A percentile compares a stretch with the other conserved stretches of the same genome.
Evolutionary conservation across 140 eudicot species (phyloP).

Genomic region (Cichorium intybus): DNA sequence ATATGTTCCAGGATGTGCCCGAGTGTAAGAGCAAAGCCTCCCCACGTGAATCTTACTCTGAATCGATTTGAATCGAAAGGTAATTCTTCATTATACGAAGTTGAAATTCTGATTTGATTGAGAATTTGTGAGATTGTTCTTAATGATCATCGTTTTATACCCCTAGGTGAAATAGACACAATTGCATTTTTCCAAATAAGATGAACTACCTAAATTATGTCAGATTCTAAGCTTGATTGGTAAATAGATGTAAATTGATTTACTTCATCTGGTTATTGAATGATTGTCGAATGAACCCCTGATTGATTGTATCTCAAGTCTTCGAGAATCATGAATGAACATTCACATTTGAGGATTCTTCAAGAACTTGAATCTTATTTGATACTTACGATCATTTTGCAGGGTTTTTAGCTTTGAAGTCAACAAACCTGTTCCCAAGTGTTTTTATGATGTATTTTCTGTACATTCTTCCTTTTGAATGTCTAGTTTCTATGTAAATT

Average conservation of each 20-base stretch:
- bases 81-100: not conserved
- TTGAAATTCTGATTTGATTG: slow-evolving; percentile 11
- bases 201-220: slow-evolving; percentile 1
- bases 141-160: not conserved
- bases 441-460: slow-evolving; percentile 19
- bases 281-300: not conserved
- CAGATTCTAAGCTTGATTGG: not conserved
- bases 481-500: slow-evolving; percentile 4
- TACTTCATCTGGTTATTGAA: not conserved
- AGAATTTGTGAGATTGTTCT: not conserved
- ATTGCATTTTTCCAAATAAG: not conserved
- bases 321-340: not conserved
- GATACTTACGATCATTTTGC: slow-evolving; percentile 11
- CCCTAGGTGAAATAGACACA: not conserved
- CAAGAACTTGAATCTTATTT: slow-evolving; percentile 6
- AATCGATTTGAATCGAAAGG: slow-evolving; percentile 14
- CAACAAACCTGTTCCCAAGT: not conserved
- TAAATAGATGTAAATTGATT: not conserved
- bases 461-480: not conserved
- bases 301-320: not conserved
- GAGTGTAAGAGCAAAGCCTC: slow-evolving; percentile 51
- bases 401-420: slow-evolving; percentile 18
- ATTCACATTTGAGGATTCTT: not conserved
- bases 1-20: slow-evolving; percentile 47
- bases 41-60: not conserved